Percentiles rank a stretch among this genome's conserved stretches.
These are phyloP conservation scores for Tricholoma matsutake DNA, from an alignment of 768 basidiomycete genomes.

Conservation along the genomic window DNA sequence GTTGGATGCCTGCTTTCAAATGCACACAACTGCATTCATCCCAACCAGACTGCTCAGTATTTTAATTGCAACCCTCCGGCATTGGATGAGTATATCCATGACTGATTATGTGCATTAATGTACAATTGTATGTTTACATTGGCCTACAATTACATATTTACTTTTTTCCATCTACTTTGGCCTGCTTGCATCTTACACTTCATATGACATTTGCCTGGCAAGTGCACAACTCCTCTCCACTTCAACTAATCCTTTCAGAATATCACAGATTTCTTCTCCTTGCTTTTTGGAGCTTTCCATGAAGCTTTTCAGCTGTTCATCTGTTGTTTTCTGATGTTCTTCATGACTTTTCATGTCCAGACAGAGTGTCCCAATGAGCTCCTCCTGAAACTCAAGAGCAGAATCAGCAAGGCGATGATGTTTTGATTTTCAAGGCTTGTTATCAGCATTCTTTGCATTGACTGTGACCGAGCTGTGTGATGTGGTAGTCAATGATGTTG, in stretches of 20 bases:
- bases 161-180: not conserved
- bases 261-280: not conserved
- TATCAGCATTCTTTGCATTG: not conserved
- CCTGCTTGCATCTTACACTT: not conserved
- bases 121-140: not conserved
- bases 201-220: not conserved
- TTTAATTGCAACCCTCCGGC: slow-evolving; percentile 17
- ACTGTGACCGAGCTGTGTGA: not conserved
- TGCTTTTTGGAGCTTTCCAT: no score
- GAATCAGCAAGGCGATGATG: not conserved
- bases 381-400: not conserved
- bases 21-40: slow-evolving; percentile 20
- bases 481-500: not conserved
- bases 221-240: not conserved
- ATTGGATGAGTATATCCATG: not conserved
- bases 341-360: not conserved
- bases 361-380: not conserved
- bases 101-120: not conserved
- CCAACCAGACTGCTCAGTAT: no score
- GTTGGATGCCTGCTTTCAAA: slow-evolving; percentile 24
- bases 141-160: not conserved
- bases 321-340: not conserved
- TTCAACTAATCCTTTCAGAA: not conserved
- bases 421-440: not conserved
- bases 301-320: not conserved